Evolutionary conservation across 768 basidiomycete genomes (phyloP), one percentile per base, ranked within the genome.

Genomic region (Pilatotrama ljubarskyi): DNA sequence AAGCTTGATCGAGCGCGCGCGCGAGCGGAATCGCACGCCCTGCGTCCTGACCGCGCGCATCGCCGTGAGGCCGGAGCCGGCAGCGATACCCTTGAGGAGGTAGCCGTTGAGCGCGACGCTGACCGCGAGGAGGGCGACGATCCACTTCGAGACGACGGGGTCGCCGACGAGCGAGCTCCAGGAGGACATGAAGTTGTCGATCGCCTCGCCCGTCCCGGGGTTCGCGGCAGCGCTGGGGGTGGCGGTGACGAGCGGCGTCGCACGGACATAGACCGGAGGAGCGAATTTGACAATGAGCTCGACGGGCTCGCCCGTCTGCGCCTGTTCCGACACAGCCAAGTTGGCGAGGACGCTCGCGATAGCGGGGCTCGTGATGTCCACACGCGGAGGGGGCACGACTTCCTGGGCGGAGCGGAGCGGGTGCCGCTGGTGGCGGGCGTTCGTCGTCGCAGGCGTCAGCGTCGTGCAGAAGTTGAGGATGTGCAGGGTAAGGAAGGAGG

Each of bases 161-260:
- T 99, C 96, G 37, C 94, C 94, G 51, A 98, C 93, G 64, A 98
- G 86, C 14, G 79, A 77, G 9, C 93, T 92, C 95, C 95, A 98
- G 3, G 84, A 82, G 42, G 84, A 84, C 90, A 97, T 91, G 79
- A 95, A 95, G 61, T 83, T 80, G 60, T 95, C 93, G 54, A 96
- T 76, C 20, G 83, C 75, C 58, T 87, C 85, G 24, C 76, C 78
- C 3, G 81, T 76, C 59, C 66, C 70, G 29, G 58, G 52, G 29
- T 66, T 61, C 29, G 29, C 29, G 10, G 64, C 47, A 20, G 51
- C 29, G 18, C 24, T 11, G 35, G 69, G 69, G 63, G 64, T 65
- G 68, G 41, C 70, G 59, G 47, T 66, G 70, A 70, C n/a, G 1
- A 67, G 67, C 32, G 76, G 72, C n/a, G 80, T 53, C 54, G 85